A percentile compares a stretch with the other conserved stretches of the same genome.
phyloP scores from a whole-genome alignment of 2,329 filamentous ascomycete species.

The Xylariaceae sp. region DNA sequence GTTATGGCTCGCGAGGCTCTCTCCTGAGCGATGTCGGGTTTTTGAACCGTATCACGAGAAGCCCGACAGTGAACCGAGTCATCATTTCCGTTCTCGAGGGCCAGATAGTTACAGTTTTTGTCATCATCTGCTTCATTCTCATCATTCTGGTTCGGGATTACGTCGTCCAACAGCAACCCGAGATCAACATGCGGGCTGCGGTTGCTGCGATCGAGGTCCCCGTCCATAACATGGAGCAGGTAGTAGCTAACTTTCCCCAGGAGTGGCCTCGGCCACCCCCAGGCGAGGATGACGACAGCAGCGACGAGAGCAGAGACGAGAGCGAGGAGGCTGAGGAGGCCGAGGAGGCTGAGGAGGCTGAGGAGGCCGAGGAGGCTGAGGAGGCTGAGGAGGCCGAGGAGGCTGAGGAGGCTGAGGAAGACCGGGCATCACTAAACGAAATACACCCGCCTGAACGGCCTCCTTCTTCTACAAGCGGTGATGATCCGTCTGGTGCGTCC shows the following conservation, averaged over 20 bases:
- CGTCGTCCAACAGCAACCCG: constrained; percentile 95
- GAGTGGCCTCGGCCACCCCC: constrained; percentile 6
- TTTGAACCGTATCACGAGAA: constrained; percentile 59
- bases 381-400: not conserved
- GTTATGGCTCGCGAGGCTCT: constrained; percentile 31
- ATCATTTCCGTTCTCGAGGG: constrained; percentile 84
- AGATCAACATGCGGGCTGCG: constrained; percentile 73
- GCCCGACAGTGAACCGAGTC: constrained; percentile 66
- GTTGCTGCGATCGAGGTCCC: constrained; percentile 48
- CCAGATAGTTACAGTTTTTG: constrained; percentile 84
- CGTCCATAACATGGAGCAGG: constrained; percentile 31
- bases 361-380: not conserved
- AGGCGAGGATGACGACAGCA: not conserved
- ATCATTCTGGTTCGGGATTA: constrained; percentile 95
- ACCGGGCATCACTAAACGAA: too few species aligned
- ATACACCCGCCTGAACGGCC: too few species aligned
- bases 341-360: not conserved
- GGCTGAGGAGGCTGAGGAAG: not conserved
- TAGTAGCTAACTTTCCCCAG: too few species aligned
- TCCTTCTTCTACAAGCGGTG: too few species aligned
- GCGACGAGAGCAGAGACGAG: not conserved
- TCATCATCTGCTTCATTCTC: constrained; percentile 93
- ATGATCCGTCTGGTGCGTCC: too few species aligned
- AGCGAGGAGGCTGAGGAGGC: not conserved
- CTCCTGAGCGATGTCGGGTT: constrained; percentile 54